phyloP scores from a whole-genome alignment of 805 yeast species.

The Lachancea sp. region DNA sequence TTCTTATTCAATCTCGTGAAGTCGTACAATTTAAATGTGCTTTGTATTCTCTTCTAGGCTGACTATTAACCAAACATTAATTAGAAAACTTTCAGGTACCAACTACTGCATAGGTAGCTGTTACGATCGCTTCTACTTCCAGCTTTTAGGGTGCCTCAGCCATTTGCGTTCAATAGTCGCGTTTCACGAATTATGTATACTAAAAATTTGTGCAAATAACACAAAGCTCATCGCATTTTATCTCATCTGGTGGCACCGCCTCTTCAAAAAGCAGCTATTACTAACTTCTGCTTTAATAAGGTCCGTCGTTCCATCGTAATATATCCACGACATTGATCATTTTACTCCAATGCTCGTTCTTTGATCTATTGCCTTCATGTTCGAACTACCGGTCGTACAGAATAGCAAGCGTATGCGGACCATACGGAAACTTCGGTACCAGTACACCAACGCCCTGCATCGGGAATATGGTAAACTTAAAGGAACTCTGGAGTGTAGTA shows the following conservation, averaged over 20 bases:
- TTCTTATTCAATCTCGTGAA: too few relatives aligned
- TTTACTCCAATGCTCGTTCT: background rate
- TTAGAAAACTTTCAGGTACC: too few relatives aligned
- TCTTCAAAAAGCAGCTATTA: background rate
- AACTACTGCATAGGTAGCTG: too few relatives aligned
- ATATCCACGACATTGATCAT: background rate
- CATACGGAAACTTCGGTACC: conserved; percentile 26
- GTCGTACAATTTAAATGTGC: too few relatives aligned
- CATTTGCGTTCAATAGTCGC: too few relatives aligned
- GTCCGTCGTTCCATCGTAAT: too few relatives aligned
- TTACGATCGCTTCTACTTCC: too few relatives aligned
- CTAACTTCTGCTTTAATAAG: too few relatives aligned
- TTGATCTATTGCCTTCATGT: conserved; percentile 15
- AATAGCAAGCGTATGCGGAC: conserved; percentile 15
- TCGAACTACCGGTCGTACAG: conserved; percentile 23
- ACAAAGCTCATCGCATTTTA: conserved; percentile 4
- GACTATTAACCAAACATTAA: too few relatives aligned
- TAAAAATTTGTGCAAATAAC: background rate
- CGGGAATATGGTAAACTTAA: conserved; percentile 14
- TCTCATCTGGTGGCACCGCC: conserved; percentile 1
- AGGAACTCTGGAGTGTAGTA: conserved; percentile 1
- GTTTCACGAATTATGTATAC: background rate
- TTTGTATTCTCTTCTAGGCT: too few relatives aligned
- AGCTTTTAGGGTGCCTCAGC: too few relatives aligned
- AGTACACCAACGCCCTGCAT: conserved; percentile 21